Conservation (phyloP, 176 grass and related monocot species). For the Bromus sterilis region DNA sequence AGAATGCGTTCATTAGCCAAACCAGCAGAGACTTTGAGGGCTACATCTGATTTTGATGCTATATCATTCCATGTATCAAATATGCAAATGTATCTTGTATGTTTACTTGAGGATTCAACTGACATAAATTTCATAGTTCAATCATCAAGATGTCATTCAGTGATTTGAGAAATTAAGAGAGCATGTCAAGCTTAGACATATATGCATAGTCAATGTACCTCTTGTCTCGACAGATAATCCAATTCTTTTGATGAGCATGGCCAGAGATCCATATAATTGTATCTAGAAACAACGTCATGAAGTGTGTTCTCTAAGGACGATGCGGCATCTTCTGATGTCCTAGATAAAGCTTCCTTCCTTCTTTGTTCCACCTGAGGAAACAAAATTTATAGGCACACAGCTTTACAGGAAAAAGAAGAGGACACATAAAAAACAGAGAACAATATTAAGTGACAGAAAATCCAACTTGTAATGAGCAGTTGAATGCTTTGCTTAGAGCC, state of each 20-base stretch:
- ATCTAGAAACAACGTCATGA: constrained; percentile 69
- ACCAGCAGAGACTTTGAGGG: not conserved
- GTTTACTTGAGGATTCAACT: not conserved
- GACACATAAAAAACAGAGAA: not conserved
- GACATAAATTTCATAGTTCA: constrained; percentile 6
- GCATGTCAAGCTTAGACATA: not conserved
- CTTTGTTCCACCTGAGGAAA: constrained; percentile 81
- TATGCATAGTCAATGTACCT: constrained; percentile 47
- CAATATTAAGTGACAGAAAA: not conserved
- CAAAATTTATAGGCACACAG: not conserved
- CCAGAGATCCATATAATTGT: constrained; percentile 89
- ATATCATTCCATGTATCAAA: not conserved
- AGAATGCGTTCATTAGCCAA: constrained; percentile 6
- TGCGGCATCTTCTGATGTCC: constrained; percentile 50
- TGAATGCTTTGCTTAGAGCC: constrained; percentile 3
- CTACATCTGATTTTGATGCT: not conserved
- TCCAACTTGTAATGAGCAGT: not conserved
- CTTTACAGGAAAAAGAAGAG: not conserved
- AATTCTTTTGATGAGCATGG: constrained; percentile 96
- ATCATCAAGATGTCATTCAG: not conserved
- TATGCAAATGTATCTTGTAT: not conserved
- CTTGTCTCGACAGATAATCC: constrained; percentile 85
- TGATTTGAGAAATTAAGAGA: not conserved
- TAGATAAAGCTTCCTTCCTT: constrained; percentile 86
- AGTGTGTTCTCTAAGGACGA: constrained; percentile 68